Evolutionary conservation across 129 eudicot species (phyloP), one percentile per base, ranked within the genome.

Genomic region (Deinandra increscens): DNA sequence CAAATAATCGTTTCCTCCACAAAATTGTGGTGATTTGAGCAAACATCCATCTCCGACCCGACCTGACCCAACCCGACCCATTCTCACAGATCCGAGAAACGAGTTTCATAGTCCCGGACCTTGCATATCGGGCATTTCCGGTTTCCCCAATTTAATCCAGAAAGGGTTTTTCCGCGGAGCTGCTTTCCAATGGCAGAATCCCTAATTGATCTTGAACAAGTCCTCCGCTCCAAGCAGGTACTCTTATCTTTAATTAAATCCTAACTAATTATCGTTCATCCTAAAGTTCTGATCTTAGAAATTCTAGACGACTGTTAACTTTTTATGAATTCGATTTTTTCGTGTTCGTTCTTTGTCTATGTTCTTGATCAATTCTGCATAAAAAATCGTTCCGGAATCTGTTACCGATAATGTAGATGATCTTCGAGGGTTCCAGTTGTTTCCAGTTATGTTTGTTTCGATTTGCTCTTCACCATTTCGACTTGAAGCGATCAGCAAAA

Each of bases 151-250:
- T 19, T 36, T n/a, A 36, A 18, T 50, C 49, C 51, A 54, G 38
- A 36, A 34, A 68, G 72, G 45, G 72, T 18, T 67, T 67, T 67
- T 0, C 20, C 4, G 61, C 49, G 13, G 29, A 46, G 60, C 43
- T 67, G 22, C 58, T 48, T 36, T 14, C 45, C 69, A 50, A 83
- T 86, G 92, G 88, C 82, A 9, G 88, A 80, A 15, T 81, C 82
- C 70, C 76, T 86, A 68, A 19, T 75, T 54, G 81, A 86, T 61
- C 92, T 86, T 44, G 88, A 83, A 69, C 77, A 72, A 11, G 70
- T 78, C 71, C 81, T 86, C 67, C 92, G 86, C 60, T 81, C 86
- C 44, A 80, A 75, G 31, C 74, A 78, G 88, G 92, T 86, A 61
- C 26, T 39, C 20, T 46, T 7, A 41, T 71, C 17, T 41, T 19